Conservation (phyloP, 495 filamentous ascomycete genomes). For the Penicillium pancosmium region DNA sequence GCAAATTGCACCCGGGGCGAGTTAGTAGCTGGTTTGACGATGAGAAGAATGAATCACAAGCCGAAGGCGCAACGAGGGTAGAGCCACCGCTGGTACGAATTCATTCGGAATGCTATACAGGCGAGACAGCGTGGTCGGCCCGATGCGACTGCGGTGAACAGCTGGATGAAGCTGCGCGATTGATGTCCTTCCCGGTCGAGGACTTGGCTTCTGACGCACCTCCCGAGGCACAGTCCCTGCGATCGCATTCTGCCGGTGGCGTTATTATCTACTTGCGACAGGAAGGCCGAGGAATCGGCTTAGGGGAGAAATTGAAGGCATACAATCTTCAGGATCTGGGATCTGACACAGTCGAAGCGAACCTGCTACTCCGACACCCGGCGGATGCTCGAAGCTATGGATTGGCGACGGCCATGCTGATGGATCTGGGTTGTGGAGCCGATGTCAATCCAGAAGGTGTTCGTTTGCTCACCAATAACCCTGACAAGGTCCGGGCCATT, state of each 20-base stretch:
- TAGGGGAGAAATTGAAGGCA: slow-evolving; percentile 94
- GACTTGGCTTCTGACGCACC: slow-evolving; percentile 38
- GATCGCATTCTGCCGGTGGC: slow-evolving; percentile 66
- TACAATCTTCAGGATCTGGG: slow-evolving; percentile 97
- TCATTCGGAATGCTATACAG: slow-evolving; percentile 98
- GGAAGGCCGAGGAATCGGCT: slow-evolving; percentile 92
- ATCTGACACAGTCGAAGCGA: slow-evolving; percentile 94
- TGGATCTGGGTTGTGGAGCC: slow-evolving; percentile 74
- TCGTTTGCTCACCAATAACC: slow-evolving; percentile 93
- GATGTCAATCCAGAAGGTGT: slow-evolving; percentile 66
- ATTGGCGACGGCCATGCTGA: slow-evolving; percentile 88
- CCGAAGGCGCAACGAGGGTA: slow-evolving; percentile 16
- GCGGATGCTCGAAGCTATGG: slow-evolving; percentile 95
- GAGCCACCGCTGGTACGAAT: slow-evolving; percentile 80
- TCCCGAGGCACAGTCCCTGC: slow-evolving; percentile 42
- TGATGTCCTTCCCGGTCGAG: slow-evolving; percentile 80
- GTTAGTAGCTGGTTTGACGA: slow-evolving; percentile 65
- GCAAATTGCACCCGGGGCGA: slow-evolving; percentile 83
- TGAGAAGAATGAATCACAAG: slow-evolving; percentile 18
- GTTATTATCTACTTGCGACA: slow-evolving; percentile 95
- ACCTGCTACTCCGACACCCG: slow-evolving; percentile 86
- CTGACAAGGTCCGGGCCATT: slow-evolving; percentile 92
- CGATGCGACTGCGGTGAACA: slow-evolving; percentile 98
- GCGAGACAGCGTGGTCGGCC: slow-evolving; percentile 96
- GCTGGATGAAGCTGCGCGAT: slow-evolving; percentile 89